phyloP scores from a whole-genome alignment of 805 yeast species.

The Nakazawaea molendinolei region DNA sequence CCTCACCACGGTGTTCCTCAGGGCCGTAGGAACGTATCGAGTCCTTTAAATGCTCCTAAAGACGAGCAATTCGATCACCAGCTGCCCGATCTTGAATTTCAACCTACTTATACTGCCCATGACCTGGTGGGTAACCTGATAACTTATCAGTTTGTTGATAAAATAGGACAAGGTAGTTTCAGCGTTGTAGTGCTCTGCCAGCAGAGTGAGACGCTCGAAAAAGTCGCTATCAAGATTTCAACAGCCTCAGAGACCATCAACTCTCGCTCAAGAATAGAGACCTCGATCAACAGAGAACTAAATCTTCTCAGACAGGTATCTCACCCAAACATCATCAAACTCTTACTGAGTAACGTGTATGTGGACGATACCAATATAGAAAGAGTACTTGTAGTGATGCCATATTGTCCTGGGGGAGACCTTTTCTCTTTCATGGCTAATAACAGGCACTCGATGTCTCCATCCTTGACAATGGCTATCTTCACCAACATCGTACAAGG shows the following conservation, averaged over 20 bases:
- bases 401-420: conserved; percentile 83
- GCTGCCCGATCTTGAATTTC: background rate
- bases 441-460: conserved; percentile 34
- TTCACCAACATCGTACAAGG: conserved; percentile 69
- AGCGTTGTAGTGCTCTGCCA: conserved; percentile 49
- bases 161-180: conserved; percentile 64
- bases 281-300: conserved; percentile 66
- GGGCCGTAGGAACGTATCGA: background rate
- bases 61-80: background rate
- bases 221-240: conserved; percentile 69
- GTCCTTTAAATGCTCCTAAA: background rate
- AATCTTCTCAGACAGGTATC: conserved; percentile 47
- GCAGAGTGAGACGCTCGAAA: conserved; percentile 12
- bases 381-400: conserved; percentile 55
- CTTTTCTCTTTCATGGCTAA: conserved; percentile 55
- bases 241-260: conserved; percentile 28
- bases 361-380: conserved; percentile 20
- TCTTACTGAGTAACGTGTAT: conserved; percentile 44
- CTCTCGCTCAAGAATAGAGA: conserved; percentile 46
- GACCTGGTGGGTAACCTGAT: conserved; percentile 11
- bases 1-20: conserved; percentile 15
- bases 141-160: conserved; percentile 29
- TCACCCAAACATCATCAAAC: conserved; percentile 66
- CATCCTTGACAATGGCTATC: conserved; percentile 49
- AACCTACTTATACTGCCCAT: conserved; percentile 4